Evolutionary conservation across 345 rosid species (phyloP), one percentile per base, ranked within the genome.

Genomic region (Bruguiera gymnorhiza): DNA sequence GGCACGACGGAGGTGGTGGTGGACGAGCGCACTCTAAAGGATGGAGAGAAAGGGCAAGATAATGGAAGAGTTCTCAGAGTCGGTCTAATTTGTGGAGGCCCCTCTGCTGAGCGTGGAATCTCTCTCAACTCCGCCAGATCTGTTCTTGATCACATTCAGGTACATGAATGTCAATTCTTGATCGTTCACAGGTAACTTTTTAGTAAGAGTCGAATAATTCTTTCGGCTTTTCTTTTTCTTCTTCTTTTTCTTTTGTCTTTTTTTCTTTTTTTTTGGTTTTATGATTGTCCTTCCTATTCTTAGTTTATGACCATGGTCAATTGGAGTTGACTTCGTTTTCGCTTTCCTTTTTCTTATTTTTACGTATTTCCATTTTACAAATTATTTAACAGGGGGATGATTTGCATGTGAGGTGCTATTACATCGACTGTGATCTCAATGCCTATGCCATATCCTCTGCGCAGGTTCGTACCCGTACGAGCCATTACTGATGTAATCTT

Each of bases 81-180:
- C 26, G 98, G 95, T 26, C 72, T 91, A 15, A 73, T 91, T 21
- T 91, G 98, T 64, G 98, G 96, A 36, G 98, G 98, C 59, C 97
- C 98, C 3, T 94, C 98, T 4, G 91, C 96, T 31, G 98, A 94
- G 90, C 96, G 97, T 11, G 97, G 98, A 69, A 88, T 94, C 72
- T 94, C 97, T 21, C 89, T 94, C 69, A 94, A 91, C 70, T 94
- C 97, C 19, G 98, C 92, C 8, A 77, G 98, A 80, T 94, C 97
- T 70, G 97, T 91, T 65, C 87, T 94, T 60, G 97, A 94, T 84
- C 98, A 94, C 75, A 81, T 94, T 68, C 87, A 91, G 94, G 98
- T 90, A 71, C 21, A 11, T 37, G 16, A 13, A 43, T 43, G 16
- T 13, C 50, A 15, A 43, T 43, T 43, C 18, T 43, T 43, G 18